Evolutionary conservation across 208 protist species (phyloP).

Genomic region (Tritrichomonas musculus): DNA sequence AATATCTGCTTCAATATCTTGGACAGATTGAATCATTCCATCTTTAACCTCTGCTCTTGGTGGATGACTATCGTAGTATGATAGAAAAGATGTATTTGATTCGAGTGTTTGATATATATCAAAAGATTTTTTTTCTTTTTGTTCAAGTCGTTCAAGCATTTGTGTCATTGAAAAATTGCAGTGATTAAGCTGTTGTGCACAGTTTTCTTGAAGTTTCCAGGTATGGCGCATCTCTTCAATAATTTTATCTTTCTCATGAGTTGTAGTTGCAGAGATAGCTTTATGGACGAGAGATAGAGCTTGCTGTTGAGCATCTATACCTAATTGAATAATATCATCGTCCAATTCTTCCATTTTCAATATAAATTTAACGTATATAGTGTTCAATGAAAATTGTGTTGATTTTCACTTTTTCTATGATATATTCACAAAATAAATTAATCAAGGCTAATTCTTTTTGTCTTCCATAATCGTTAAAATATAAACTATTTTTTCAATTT

Average conservation of each 20-base stretch:
- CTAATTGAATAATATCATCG: no score
- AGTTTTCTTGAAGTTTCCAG: neutral
- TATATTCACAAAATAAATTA: no score
- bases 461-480: no score
- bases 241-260: slow-evolving; percentile 27
- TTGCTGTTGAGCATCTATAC: no score
- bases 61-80: neutral
- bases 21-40: neutral
- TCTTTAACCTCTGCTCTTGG: neutral
- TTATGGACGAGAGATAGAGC: no score
- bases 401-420: no score
- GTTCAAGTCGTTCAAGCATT: neutral
- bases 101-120: neutral
- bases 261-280: neutral
- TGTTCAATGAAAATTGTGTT: no score
- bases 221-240: neutral
- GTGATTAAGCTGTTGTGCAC: neutral
- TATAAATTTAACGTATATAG: no score
- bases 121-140: neutral
- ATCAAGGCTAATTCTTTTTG: no score
- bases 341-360: no score
- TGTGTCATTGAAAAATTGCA: neutral
- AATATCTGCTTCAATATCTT: neutral
- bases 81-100: slow-evolving; percentile 16
- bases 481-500: no score